Conservation (phyloP, 2,329 filamentous ascomycete genomes). For the Talaromyces sp. region DNA sequence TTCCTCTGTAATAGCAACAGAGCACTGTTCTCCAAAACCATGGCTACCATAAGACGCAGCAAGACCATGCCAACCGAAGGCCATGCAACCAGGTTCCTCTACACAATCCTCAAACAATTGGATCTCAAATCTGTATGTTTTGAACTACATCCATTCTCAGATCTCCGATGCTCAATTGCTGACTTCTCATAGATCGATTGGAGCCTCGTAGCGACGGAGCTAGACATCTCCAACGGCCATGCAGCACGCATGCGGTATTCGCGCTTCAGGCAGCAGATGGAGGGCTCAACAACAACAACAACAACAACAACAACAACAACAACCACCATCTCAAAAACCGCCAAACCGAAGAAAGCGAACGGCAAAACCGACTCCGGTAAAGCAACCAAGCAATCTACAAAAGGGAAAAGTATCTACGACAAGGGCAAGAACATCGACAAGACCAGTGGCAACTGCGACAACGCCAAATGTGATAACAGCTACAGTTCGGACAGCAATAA, state of each 20-base stretch:
- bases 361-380: slow-evolving; percentile 22
- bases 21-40: slow-evolving; percentile 13
- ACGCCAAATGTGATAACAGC: background rate
- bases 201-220: slow-evolving; percentile 46
- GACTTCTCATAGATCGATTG: slow-evolving; percentile 46
- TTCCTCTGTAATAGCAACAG: background rate
- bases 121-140: slow-evolving; percentile 47
- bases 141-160: background rate
- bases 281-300: slow-evolving; percentile 41
- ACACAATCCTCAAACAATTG: slow-evolving; percentile 52
- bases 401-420: slow-evolving; percentile 13
- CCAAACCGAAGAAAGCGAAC: slow-evolving; percentile 23
- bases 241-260: slow-evolving; percentile 55
- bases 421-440: background rate
- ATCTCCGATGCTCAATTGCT: background rate
- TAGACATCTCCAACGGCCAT: slow-evolving; percentile 53
- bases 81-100: slow-evolving; percentile 49
- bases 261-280: slow-evolving; percentile 51
- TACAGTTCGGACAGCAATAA: background rate
- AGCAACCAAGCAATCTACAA: slow-evolving; percentile 15
- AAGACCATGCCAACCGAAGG: slow-evolving; percentile 46
- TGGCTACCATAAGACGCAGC: slow-evolving; percentile 35
- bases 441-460: background rate
- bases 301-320: too few species aligned
- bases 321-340: slow-evolving; percentile 20